Percentiles rank a stretch among this genome's conserved stretches.
Conservation (phyloP, 2,329 filamentous ascomycete genomes). For the Hypoxylon sp. region DNA sequence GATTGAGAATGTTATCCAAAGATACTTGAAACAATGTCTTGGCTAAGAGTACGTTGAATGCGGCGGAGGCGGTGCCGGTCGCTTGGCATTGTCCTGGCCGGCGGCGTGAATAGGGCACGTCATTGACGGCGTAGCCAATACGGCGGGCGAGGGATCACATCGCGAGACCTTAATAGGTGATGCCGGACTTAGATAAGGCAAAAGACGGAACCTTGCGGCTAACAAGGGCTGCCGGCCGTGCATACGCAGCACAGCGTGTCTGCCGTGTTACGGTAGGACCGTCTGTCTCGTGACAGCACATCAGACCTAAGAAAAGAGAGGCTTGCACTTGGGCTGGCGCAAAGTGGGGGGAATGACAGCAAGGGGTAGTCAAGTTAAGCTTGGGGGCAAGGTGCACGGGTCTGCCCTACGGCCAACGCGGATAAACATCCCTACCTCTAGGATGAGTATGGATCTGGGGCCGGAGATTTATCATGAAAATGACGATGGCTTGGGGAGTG, state of each 20-base stretch:
- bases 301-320: background rate
- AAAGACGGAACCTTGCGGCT: background rate
- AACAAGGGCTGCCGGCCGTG: background rate
- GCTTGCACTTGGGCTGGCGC: background rate
- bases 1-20: background rate
- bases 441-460: slow-evolving; percentile 24
- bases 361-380: slow-evolving; percentile 22
- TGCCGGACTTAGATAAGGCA: slow-evolving; percentile 1
- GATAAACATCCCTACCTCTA: background rate
- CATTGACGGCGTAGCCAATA: slow-evolving; percentile 5
- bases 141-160: background rate
- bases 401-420: slow-evolving; percentile 26
- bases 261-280: slow-evolving; percentile 20
- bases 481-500: slow-evolving; percentile 14
- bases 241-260: slow-evolving; percentile 1
- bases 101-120: background rate
- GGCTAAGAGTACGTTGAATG: background rate
- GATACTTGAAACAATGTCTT: background rate
- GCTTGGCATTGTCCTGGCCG: slow-evolving; percentile 8
- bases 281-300: slow-evolving; percentile 8
- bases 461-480: slow-evolving; percentile 25
- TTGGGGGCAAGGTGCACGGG: slow-evolving; percentile 36
- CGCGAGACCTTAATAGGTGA: background rate
- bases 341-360: slow-evolving; percentile 5
- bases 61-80: slow-evolving; percentile 1